These are phyloP conservation scores for Candida taoyuanica DNA, from an alignment of 805 yeast species.

Conservation along the genomic window DNA sequence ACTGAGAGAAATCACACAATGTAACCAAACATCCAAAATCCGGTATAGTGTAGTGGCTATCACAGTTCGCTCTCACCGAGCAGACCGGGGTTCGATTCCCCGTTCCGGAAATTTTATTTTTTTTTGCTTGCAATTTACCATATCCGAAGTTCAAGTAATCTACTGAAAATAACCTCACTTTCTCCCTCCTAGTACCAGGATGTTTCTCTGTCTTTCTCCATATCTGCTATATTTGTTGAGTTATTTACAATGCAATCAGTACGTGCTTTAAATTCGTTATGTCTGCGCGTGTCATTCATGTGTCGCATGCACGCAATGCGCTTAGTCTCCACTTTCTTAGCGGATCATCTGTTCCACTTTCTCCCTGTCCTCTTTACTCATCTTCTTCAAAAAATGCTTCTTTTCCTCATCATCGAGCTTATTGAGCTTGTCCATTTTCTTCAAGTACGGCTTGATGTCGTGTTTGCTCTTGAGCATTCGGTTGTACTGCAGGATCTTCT, in stretches of 20 bases:
- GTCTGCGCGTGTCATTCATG: too few relatives aligned
- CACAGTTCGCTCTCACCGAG: conserved; percentile 32
- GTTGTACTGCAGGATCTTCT: conserved; percentile 13
- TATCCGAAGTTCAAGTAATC: too few relatives aligned
- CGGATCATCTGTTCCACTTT: conserved; percentile 4
- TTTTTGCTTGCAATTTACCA: too few relatives aligned
- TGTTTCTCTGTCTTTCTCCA: too few relatives aligned
- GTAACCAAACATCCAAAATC: conserved; percentile 10
- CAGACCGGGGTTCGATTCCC: conserved; percentile 33
- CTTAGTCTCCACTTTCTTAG: conserved; percentile 1
- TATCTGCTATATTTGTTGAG: too few relatives aligned
- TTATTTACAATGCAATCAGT: too few relatives aligned
- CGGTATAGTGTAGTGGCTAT: conserved; percentile 32
- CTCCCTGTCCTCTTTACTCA: not conserved
- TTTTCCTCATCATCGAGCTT: conserved; percentile 7
- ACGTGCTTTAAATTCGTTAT: too few relatives aligned
- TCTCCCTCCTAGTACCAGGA: too few relatives aligned
- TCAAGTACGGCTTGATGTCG: conserved; percentile 13
- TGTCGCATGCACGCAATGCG: too few relatives aligned
- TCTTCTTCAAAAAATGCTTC: not conserved
- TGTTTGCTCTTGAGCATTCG: conserved; percentile 15
- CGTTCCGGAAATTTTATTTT: conserved; percentile 27
- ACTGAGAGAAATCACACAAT: not conserved
- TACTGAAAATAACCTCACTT: too few relatives aligned
- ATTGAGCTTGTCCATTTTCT: conserved; percentile 6